These are phyloP conservation scores for Paramecium caudatum DNA, from an alignment of 73 alveolate species.

Conservation along the genomic window DNA sequence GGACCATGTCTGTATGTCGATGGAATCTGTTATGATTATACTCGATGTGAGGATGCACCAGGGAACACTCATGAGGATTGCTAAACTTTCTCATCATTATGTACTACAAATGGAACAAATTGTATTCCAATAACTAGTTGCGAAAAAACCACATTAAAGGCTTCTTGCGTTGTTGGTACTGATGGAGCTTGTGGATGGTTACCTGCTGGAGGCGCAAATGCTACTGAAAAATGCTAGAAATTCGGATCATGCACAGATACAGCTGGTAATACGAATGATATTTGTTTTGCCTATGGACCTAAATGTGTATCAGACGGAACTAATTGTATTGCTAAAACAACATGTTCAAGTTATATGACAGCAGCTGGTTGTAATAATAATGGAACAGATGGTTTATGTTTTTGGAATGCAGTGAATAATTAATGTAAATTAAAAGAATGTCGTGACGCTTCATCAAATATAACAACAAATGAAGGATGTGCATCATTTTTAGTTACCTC, in stretches of 20 bases:
- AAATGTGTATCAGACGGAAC: conserved; percentile 3
- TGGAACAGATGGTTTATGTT: conserved; percentile 62
- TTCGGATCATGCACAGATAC: neutral
- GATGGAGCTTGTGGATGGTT: conserved; percentile 27
- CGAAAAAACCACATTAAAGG: neutral
- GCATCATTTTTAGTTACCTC: neutral
- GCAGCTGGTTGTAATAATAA: neutral
- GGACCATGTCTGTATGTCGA: neutral
- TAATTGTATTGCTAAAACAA: neutral
- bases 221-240: neutral
- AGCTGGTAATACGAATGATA: neutral
- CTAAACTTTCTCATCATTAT: neutral
- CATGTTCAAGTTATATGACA: neutral
- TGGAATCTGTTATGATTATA: neutral
- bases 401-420: conserved; percentile 3
- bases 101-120: neutral
- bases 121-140: neutral
- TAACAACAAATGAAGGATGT: neutral
- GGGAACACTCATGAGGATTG: neutral
- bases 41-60: neutral
- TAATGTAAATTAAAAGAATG: neutral
- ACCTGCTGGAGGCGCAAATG: neutral
- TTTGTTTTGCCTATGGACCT: neutral
- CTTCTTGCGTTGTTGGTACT: neutral
- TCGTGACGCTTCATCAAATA: neutral